phyloP scores from a whole-genome alignment of 1,284 basidiomycete genomes.

The Rhizoctonia solani region DNA sequence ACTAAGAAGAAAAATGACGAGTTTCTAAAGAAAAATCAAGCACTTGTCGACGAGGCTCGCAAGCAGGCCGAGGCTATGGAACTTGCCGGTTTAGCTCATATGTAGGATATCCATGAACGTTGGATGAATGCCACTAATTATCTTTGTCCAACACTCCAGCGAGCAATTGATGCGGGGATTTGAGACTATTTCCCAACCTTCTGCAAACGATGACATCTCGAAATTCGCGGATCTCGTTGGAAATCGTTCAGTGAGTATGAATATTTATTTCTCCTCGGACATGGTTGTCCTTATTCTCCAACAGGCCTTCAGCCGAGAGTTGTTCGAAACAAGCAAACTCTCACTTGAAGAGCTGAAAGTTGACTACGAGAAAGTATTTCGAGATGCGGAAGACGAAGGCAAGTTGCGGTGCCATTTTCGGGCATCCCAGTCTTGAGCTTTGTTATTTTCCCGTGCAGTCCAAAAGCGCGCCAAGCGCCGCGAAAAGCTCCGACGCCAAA shows the following conservation, averaged over 20 bases:
- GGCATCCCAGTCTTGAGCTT: not conserved
- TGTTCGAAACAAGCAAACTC: not conserved
- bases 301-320: not conserved
- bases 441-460: not conserved
- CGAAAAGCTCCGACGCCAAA: constrained; percentile 24
- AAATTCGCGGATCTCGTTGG: constrained; percentile 1
- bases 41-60: not conserved
- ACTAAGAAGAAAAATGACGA: constrained; percentile 18
- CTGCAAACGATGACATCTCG: not conserved
- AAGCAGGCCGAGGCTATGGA: constrained; percentile 24
- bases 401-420: constrained; percentile 4
- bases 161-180: not conserved
- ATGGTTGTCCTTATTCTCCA: not conserved
- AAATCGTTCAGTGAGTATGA: not conserved
- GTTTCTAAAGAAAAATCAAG: constrained; percentile 23
- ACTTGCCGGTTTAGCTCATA: constrained; percentile 2
- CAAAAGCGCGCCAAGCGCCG: constrained; percentile 7
- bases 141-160: not conserved
- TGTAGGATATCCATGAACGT: constrained; percentile 5
- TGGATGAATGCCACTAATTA: not conserved
- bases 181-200: not conserved
- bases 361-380: constrained; percentile 11
- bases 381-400: not conserved
- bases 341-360: constrained; percentile 6
- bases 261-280: not conserved